These are phyloP conservation scores for Akanthomyces lecanii DNA, from an alignment of 2,329 filamentous ascomycete species.

Conservation along the genomic window DNA sequence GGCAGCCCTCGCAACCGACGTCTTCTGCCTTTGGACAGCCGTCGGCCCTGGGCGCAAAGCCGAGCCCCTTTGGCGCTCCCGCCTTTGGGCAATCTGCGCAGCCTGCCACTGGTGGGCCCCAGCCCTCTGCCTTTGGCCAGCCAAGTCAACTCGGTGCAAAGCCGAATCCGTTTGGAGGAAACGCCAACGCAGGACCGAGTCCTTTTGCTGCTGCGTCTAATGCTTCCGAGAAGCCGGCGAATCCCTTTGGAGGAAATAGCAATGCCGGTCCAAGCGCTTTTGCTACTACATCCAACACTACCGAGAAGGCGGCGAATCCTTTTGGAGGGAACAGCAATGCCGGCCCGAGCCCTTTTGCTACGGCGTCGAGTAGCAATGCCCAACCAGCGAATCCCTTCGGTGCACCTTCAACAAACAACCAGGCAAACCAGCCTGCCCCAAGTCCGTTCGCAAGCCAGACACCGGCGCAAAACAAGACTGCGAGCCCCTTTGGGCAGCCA, in stretches of 20 bases:
- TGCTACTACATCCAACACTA: conserved; percentile 11
- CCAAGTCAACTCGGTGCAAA: conserved; percentile 31
- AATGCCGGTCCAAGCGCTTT: conserved; percentile 22
- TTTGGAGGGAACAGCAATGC: conserved; percentile 25
- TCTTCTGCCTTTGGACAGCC: conserved; percentile 41
- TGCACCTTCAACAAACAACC: not conserved
- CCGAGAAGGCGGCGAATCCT: conserved; percentile 25
- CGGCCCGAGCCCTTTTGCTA: not conserved
- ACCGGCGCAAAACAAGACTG: conserved; percentile 5
- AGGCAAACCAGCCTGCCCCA: not conserved
- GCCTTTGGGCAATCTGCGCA: conserved; percentile 39
- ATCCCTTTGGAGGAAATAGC: conserved; percentile 28
- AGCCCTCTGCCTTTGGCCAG: conserved; percentile 35
- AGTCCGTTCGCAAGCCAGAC: conserved; percentile 16
- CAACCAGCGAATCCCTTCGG: conserved; percentile 8
- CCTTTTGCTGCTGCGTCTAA: conserved; percentile 27
- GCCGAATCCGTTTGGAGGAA: conserved; percentile 32
- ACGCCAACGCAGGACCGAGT: conserved; percentile 24
- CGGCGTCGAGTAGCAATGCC: not conserved
- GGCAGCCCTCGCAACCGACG: conserved; percentile 30
- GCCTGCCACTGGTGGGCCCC: conserved; percentile 17
- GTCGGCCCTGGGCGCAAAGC: conserved; percentile 17
- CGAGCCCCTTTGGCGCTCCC: conserved; percentile 30
- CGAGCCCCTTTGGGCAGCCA: conserved; percentile 9
- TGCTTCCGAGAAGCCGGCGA: conserved; percentile 19